These are phyloP conservation scores for Iberis pinnata DNA, from an alignment of 345 rosid species.

Conservation along the genomic window DNA sequence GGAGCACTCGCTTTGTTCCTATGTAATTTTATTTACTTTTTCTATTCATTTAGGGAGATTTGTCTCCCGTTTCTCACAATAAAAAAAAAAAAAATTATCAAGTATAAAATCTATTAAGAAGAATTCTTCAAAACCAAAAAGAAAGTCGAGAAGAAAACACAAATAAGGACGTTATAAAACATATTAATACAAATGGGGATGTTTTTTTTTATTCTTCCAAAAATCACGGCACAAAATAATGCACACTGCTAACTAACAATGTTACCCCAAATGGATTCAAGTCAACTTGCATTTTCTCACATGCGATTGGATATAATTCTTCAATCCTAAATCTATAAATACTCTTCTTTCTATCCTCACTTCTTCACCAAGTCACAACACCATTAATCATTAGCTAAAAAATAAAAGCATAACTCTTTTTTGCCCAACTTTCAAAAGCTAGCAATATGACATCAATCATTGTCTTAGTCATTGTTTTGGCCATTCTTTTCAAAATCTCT, in stretches of 20 bases:
- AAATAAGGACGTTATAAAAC: too few relatives aligned
- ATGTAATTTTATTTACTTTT: too few relatives aligned
- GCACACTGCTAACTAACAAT: slow-evolving; percentile 10
- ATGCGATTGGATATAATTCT: slow-evolving; percentile 14
- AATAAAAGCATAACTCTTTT: background rate
- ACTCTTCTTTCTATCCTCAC: slow-evolving; percentile 8
- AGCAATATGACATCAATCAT: slow-evolving; percentile 22
- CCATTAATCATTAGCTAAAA: slow-evolving; percentile 6
- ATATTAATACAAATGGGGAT: background rate
- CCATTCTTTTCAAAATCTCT: slow-evolving; percentile 19
- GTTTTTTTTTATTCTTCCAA: slow-evolving; percentile 15
- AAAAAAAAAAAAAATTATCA: too few relatives aligned
- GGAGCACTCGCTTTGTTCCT: too few relatives aligned
- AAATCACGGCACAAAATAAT: slow-evolving; percentile 24
- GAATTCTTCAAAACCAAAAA: too few relatives aligned
- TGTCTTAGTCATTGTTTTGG: slow-evolving; percentile 9
- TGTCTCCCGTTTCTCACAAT: too few relatives aligned
- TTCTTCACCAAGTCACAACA: slow-evolving; percentile 9
- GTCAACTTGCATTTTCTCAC: slow-evolving; percentile 22
- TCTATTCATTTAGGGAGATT: too few relatives aligned
- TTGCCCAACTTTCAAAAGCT: background rate
- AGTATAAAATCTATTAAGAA: too few relatives aligned
- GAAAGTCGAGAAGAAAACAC: too few relatives aligned
- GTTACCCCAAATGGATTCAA: slow-evolving; percentile 18
- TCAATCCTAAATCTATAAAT: slow-evolving; percentile 26